phyloP scores from a whole-genome alignment of 208 protist species.

The Trypanosoma lewisi region DNA sequence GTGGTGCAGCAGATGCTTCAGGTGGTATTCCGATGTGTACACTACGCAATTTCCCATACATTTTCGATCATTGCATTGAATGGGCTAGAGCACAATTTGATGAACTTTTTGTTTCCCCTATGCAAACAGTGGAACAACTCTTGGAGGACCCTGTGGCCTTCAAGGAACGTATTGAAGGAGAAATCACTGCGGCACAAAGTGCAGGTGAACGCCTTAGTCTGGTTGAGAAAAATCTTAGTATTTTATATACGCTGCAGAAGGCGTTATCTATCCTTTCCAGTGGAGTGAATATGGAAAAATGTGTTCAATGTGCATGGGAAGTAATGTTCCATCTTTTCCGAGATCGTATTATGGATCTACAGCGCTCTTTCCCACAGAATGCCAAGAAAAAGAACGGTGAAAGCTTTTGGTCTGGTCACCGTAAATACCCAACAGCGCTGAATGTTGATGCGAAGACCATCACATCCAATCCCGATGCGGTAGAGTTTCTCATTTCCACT shows the following conservation, averaged over 20 bases:
- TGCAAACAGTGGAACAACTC: constrained; percentile 78
- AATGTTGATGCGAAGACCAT: constrained; percentile 32
- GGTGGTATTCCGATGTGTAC: constrained; percentile 99
- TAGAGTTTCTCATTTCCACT: constrained; percentile 71
- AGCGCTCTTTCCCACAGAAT: constrained; percentile 97
- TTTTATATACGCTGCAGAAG: constrained; percentile 49
- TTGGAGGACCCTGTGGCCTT: constrained; percentile 80
- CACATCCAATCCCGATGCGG: constrained; percentile 35
- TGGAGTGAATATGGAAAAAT: constrained; percentile 89
- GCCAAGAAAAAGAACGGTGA: constrained; percentile 91
- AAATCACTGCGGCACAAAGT: constrained; percentile 58
- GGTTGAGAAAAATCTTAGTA: constrained; percentile 72
- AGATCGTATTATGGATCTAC: constrained; percentile 96
- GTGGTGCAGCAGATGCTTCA: constrained; percentile 96
- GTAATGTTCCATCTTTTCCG: constrained; percentile 95
- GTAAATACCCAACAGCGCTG: constrained; percentile 78
- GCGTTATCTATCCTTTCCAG: constrained; percentile 51
- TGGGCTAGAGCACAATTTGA: constrained; percentile 93
- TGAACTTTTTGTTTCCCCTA: constrained; percentile 88
- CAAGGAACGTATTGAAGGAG: constrained; percentile 49
- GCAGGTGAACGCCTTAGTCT: constrained; percentile 73
- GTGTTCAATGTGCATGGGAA: constrained; percentile 93
- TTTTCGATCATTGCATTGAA: constrained; percentile 98
- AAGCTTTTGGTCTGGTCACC: constrained; percentile 91
- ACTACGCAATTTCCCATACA: constrained; percentile 99